Evolutionary conservation across 805 yeast genomes (phyloP).

Genomic region (Metschnikowia drakensbergensis): DNA sequence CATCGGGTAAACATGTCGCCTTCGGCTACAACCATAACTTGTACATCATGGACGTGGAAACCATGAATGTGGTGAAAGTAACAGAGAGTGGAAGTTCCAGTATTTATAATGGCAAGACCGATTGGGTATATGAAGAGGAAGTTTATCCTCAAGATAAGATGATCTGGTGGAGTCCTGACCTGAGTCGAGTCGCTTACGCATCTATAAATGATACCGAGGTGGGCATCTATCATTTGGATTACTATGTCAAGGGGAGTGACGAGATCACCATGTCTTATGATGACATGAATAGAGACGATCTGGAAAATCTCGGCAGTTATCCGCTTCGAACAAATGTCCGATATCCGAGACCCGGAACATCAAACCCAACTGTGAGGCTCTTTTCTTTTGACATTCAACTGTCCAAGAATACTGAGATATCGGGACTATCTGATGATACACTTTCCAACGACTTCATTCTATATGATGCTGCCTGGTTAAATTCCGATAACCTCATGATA

Average conservation of each 20-base stretch:
- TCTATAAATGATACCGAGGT: conserved; percentile 60
- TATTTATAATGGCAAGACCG: conserved; percentile 66
- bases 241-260: conserved; percentile 38
- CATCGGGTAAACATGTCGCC: conserved; percentile 51
- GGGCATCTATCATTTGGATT: conserved; percentile 47
- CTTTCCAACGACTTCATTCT: conserved; percentile 18
- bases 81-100: conserved; percentile 51
- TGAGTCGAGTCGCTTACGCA: conserved; percentile 51
- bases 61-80: conserved; percentile 26
- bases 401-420: conserved; percentile 22
- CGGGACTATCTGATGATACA: conserved; percentile 5
- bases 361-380: conserved; percentile 54
- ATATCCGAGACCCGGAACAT: conserved; percentile 72
- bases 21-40: conserved; percentile 56
- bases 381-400: conserved; percentile 32
- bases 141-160: conserved; percentile 56
- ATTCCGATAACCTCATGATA: conserved; percentile 13
- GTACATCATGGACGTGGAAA: conserved; percentile 40
- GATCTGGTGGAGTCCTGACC: conserved; percentile 73
- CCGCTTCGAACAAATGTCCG: conserved; percentile 46
- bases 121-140: conserved; percentile 86
- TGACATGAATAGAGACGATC: not conserved
- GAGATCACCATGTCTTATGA: conserved; percentile 14
- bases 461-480: conserved; percentile 24
- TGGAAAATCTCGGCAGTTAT: conserved; percentile 35